Evolutionary conservation across 1,139 yeast genomes (phyloP).

Genomic region (Candida neerlandica): DNA sequence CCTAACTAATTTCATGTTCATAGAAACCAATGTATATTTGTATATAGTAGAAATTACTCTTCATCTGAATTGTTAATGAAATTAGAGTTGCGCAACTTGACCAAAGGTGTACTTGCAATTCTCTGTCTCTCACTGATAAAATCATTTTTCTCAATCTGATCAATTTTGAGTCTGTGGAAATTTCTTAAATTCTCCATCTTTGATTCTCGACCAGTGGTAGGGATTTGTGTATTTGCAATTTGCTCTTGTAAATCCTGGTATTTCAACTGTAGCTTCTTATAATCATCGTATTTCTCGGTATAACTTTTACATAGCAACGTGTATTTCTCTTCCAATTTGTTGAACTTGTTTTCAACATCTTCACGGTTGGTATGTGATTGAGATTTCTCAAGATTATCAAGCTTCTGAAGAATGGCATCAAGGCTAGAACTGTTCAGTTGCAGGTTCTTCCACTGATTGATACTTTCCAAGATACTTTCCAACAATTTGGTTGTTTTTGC

Average conservation of each 20-base stretch:
- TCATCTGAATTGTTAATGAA: conserved; percentile 28
- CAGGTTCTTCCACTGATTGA: conserved; percentile 8
- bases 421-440: background rate
- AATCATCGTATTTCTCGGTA: conserved; percentile 28
- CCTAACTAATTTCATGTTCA: conserved; percentile 10
- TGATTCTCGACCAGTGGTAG: conserved; percentile 8
- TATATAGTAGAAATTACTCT: conserved; percentile 12
- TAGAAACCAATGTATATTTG: background rate
- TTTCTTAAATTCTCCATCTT: conserved; percentile 30
- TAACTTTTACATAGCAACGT: conserved; percentile 26
- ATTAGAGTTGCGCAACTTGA: conserved; percentile 6
- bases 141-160: conserved; percentile 20
- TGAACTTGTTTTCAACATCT: conserved; percentile 11
- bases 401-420: background rate
- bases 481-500: conserved; percentile 21
- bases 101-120: conserved; percentile 35
- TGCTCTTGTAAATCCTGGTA: conserved; percentile 25
- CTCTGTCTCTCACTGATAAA: conserved; percentile 22
- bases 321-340: conserved; percentile 23
- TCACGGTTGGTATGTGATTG: background rate
- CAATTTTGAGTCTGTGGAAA: conserved; percentile 31
- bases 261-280: conserved; percentile 25
- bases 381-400: background rate
- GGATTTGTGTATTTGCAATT: conserved; percentile 8
- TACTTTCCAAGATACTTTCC: conserved; percentile 20